Base-by-base conservation (phyloP, 2,329 filamentous ascomycete genomes). In the Cercospora janseana region DNA sequence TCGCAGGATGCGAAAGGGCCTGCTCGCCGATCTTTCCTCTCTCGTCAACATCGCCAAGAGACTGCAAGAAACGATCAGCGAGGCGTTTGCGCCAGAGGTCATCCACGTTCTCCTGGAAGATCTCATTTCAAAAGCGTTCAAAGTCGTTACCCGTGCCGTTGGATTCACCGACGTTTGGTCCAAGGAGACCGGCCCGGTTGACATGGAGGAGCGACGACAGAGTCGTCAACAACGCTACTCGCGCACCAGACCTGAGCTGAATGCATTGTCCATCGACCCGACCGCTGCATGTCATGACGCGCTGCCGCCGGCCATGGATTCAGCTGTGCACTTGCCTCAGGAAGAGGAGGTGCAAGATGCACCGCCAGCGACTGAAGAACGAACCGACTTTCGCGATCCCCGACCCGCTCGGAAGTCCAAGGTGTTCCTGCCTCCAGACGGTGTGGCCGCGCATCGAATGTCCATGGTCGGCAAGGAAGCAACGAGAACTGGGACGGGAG, bases 41-140 rank as follows among this genome's bases (percentile, higher is more conserved):
- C 75, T 98, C 34, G 91, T 97, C 4, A 95, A 94, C 70, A 86
- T 86, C 1, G 88, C 88, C 13, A 96, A 95, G 70, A 80, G 81
- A 41, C 74, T 98, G 57, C 89, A 92, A 68, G 88, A 91, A 62
- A 77, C 81, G 56, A 82, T 88, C 51, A 77, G 74, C 52, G 75
- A 75, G 38, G 58, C 71, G 0, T 69, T 72, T 10, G 73, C 77
- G 0, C 66, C 72, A 0, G 79, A 85, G 23, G 77, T 82, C 37
- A 75, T 86, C 9, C 88, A 88, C 62, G 82, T 87, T 60, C 81
- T 92, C 50, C 81, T 96, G 50, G 92, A 97, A 64, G 88, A 95
- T 67, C 89, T 97, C 81, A 87, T 97, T 18, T 74, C 95, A 46
- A 93, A 91, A 68, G 91, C 91, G 0, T 97, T 95, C 74, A 90